Evolutionary conservation across 495 filamentous ascomycete genomes (phyloP).

Genomic region (Lasiosphaeria hispida): DNA sequence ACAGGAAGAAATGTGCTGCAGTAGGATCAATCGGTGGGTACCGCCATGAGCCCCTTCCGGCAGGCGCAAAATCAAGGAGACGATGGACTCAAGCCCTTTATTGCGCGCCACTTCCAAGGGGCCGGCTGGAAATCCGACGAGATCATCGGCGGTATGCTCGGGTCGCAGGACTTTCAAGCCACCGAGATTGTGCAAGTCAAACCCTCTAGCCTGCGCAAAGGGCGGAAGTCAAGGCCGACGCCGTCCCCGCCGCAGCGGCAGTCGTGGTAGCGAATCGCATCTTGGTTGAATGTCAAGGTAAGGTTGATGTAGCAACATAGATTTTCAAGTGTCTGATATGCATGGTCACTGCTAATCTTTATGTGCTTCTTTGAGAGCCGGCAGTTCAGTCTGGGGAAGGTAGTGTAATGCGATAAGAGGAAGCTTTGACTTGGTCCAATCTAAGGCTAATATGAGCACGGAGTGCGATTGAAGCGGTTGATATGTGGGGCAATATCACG

Average conservation of each 20-base stretch:
- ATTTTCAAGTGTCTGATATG: too few relatives aligned
- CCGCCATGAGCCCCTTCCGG: conserved; percentile 33
- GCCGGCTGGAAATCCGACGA: conserved; percentile 46
- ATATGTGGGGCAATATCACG: conserved; percentile 6
- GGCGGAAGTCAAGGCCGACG: conserved; percentile 32
- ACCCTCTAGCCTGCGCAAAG: conserved; percentile 26
- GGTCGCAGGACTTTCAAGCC: conserved; percentile 48
- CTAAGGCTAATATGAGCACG: conserved; percentile 3
- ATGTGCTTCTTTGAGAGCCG: neutral
- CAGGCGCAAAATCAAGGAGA: conserved; percentile 39
- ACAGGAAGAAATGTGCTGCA: too few relatives aligned
- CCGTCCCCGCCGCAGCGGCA: conserved; percentile 17
- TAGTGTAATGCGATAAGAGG: neutral
- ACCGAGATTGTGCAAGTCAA: conserved; percentile 48
- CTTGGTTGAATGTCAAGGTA: neutral
- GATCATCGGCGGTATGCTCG: conserved; percentile 37
- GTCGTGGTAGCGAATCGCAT: conserved; percentile 2
- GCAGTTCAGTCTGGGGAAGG: too few relatives aligned
- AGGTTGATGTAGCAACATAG: neutral
- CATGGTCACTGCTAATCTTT: neutral
- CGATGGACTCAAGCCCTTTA: conserved; percentile 38
- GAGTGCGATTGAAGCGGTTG: conserved; percentile 12
- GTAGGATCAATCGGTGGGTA: too few relatives aligned
- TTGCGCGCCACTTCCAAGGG: conserved; percentile 36
- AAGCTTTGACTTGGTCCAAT: neutral